Percentiles rank a stretch among this genome's conserved stretches.
These are phyloP conservation scores for Trichocomaceae sp. DNA, from an alignment of 2,329 filamentous ascomycete species.

Conservation along the genomic window DNA sequence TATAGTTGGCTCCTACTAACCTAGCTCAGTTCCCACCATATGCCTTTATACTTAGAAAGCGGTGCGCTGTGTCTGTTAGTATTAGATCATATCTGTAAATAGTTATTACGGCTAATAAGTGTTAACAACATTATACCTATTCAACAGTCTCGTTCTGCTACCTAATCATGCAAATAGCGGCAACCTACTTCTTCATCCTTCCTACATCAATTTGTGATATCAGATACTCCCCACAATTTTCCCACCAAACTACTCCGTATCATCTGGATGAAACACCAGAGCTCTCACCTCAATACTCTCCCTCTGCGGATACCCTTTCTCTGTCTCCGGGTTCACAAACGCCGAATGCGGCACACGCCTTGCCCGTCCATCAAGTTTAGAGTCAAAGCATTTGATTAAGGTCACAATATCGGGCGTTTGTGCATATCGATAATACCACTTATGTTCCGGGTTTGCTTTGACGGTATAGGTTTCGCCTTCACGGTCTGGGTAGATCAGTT, in stretches of 20 bases:
- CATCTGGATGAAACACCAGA: conserved; percentile 47
- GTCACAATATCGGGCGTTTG: conserved; percentile 50
- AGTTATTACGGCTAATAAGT: neutral
- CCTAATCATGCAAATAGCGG: neutral
- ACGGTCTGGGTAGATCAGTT: conserved; percentile 48
- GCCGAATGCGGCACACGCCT: conserved; percentile 51
- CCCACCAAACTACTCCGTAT: conserved; percentile 18
- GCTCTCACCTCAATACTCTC: conserved; percentile 54
- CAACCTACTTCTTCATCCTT: too few relatives aligned
- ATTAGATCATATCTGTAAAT: too few relatives aligned
- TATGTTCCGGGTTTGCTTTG: conserved; percentile 37
- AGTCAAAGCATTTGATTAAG: conserved; percentile 58
- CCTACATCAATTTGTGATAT: neutral
- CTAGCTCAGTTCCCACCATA: too few relatives aligned
- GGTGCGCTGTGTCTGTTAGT: too few relatives aligned
- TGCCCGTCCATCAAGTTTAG: conserved; percentile 49
- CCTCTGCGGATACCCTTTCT: conserved; percentile 28
- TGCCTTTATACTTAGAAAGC: too few relatives aligned
- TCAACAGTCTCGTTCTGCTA: neutral
- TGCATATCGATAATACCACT: conserved; percentile 50
- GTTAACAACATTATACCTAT: neutral
- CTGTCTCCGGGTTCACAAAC: conserved; percentile 46
- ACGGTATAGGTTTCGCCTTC: conserved; percentile 47
- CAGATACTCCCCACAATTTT: neutral
- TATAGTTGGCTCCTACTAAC: too few relatives aligned